Evolutionary conservation across 192 early-diverging fungal genomes (phyloP), one percentile per base, ranked within the genome.

Genomic region (Endogone sp.): DNA sequence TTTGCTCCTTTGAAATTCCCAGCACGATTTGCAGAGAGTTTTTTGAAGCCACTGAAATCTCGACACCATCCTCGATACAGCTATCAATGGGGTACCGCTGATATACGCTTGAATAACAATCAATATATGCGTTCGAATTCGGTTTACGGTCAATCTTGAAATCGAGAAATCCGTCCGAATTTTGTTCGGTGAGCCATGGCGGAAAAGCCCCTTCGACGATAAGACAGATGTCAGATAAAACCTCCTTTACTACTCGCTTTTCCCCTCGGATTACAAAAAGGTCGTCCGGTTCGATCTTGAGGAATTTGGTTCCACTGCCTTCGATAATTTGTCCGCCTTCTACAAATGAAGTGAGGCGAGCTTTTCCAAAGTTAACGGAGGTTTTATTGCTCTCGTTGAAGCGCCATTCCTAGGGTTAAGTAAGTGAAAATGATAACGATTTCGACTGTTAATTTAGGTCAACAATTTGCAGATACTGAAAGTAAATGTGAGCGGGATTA

Each of bases 291-390:
- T 57, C 56, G 10, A 71, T 59, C 23, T 27, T 3, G 2, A 32
- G 49, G 30, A 71, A 71, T 20, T 58, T 56, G 4, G 70, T 71
- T 23, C 56, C 55, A 22, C 58, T 68, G 6, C 70, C 70, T 11
- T 49, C 37, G 37, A 49, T 49, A 16, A 1, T 16, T 49, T 49
- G 37, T 6, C 16, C 16, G 37, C 37, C 37, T 49, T 49, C 9
- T 49, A 49, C 1, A 49, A 49, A 49, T 0, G 37, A 11, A 11
- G 37, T 1, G 16, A 16, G 9, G 1, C 37, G 37, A 16, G 16
- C 37, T 49, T 49, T 49, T 49, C 37, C 37, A 6, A 49, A 49
- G 37, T 49, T 49, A 16, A 49, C 16, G 1, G 37, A 11, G 37
- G 37, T 49, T 49, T 49, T 49, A 16, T 49, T 49, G 1, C 37